phyloP scores from a whole-genome alignment of 2,329 filamentous ascomycete genomes.

The Nigrograna mackinnonii region DNA sequence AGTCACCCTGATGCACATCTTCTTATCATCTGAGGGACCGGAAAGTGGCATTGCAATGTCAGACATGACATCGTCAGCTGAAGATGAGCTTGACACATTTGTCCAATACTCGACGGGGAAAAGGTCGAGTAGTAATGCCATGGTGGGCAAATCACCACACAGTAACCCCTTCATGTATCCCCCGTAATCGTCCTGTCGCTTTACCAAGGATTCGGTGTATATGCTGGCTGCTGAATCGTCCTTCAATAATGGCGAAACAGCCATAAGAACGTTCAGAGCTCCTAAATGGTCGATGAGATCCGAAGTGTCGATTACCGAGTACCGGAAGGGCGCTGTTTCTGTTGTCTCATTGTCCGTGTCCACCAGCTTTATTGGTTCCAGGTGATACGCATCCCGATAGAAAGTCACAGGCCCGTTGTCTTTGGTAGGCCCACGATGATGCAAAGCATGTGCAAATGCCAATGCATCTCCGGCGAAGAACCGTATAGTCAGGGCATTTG shows the following conservation, averaged over 20 bases:
- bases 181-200: slow-evolving; percentile 28
- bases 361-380: slow-evolving; percentile 48
- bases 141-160: slow-evolving; percentile 49
- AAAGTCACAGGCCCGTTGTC: slow-evolving; percentile 39
- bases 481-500: slow-evolving; percentile 45
- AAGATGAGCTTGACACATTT: slow-evolving; percentile 6
- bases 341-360: slow-evolving; percentile 42
- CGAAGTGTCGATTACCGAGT: slow-evolving; percentile 62
- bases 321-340: slow-evolving; percentile 45
- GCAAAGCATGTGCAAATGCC: slow-evolving; percentile 56
- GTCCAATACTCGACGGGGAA: slow-evolving; percentile 22
- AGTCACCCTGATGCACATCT: neutral
- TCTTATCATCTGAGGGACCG: neutral
- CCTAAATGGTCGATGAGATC: slow-evolving; percentile 52
- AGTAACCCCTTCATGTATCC: slow-evolving; percentile 48
- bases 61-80: neutral
- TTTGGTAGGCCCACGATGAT: slow-evolving; percentile 39
- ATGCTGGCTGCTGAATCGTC: slow-evolving; percentile 32
- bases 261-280: slow-evolving; percentile 50
- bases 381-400: slow-evolving; percentile 48
- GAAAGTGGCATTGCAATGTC: neutral
- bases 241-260: slow-evolving; percentile 53
- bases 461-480: slow-evolving; percentile 55
- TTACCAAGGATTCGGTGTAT: slow-evolving; percentile 49
- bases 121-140: slow-evolving; percentile 57